phyloP scores from a whole-genome alignment of 257 asterid species.

The Handroanthus guayacan region DNA sequence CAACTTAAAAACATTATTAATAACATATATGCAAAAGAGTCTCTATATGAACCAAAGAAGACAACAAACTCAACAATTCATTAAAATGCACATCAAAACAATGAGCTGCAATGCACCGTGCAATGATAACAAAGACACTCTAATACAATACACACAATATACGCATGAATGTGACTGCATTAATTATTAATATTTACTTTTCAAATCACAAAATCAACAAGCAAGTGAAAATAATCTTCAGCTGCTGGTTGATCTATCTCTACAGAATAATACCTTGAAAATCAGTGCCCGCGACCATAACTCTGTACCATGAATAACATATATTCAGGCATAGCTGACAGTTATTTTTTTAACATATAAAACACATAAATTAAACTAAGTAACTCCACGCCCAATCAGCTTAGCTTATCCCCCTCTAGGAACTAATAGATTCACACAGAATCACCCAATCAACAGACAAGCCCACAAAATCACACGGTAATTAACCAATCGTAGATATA shows the following conservation, averaged over 20 bases:
- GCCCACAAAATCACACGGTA: not conserved
- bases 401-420: not conserved
- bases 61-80: constrained; percentile 7
- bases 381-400: not conserved
- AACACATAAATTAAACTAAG: not conserved
- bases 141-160: not conserved
- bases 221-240: constrained; percentile 9
- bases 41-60: not conserved
- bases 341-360: not conserved
- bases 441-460: not conserved
- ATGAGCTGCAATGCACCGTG: not conserved
- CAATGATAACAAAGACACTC: not conserved
- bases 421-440: not conserved
- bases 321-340: not conserved
- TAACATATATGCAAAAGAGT: not conserved
- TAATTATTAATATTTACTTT: not conserved
- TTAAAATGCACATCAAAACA: constrained; percentile 10
- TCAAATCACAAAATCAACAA: not conserved
- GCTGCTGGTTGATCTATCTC: not conserved
- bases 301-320: not conserved
- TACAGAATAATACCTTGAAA: not conserved
- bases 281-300: not conserved
- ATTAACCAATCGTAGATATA: not conserved
- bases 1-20: constrained; percentile 12
- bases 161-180: not conserved